Base-by-base conservation (phyloP, 2,329 filamentous ascomycete species). In the Dothistroma septosporum region DNA sequence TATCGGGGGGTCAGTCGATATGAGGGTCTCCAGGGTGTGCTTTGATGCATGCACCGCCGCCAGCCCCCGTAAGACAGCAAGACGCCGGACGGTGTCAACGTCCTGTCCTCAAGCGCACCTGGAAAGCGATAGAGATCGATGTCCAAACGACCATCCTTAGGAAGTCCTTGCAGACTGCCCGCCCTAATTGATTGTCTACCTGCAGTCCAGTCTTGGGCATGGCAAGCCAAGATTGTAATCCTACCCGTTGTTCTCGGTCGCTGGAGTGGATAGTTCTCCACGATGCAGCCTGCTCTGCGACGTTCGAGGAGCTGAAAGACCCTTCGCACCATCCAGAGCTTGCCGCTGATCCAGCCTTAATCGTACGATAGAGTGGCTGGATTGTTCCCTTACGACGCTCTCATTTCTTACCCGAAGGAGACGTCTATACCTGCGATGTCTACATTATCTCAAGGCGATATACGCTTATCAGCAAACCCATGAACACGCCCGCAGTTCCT, bases 401-500 rank as follows among this genome's bases (percentile, higher is more conserved):
- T 44, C 16, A 19, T 44, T n/a, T n/a, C 16, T 8, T 19, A 9
- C n/a, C 14, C 41, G 19, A 44, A n/a, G 1, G 14, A 19, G 41
- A n/a, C 4, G 16, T n/a, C 41, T 44, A 44, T n/a, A 28, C 47
- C 22, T 10, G 10, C 47, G 9, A 31, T 50, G 47, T 21, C 22
- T 5, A 14, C 21, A 28, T 50, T 21, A 3, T 28, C 24, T 11
- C 11, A 24, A n/a, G 7, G 24, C 19, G 21, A 12, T 12, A 44
- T 37, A 32, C 24, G 33, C 4, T 53, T 47, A 19, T 33, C 56
- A 35, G 32, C 19, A 19, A 12, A 41, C 8, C 21, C 47, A 5
- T 22, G 2, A 24, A 57, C 59, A 9, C 16, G 31, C n/a, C 59
- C 57, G n/a, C 54, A 59, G 69, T 61, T 69, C 76, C 19, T 76